These are phyloP conservation scores for Ogataea trehaloabstinens DNA, from an alignment of 805 yeast genomes.

Conservation along the genomic window DNA sequence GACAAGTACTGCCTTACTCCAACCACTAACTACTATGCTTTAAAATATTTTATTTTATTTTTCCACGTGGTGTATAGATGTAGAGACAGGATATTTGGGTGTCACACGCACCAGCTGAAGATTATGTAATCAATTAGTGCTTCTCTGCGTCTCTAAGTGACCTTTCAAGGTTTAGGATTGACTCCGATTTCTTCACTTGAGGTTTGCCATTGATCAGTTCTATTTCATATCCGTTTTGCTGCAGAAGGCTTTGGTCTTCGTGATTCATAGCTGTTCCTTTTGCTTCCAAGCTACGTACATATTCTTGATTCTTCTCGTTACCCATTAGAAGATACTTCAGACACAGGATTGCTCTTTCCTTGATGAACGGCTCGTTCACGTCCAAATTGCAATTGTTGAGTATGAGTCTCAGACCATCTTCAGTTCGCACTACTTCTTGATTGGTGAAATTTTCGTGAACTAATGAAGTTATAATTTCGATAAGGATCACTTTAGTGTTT, in stretches of 20 bases:
- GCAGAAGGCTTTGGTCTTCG: conserved; percentile 41
- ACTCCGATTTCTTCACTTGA: conserved; percentile 37
- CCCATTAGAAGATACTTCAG: conserved; percentile 62
- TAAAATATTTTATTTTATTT: conserved; percentile 1
- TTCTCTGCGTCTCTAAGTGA: not conserved
- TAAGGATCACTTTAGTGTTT: conserved; percentile 58
- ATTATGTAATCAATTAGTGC: too few species aligned
- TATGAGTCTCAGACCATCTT: conserved; percentile 68
- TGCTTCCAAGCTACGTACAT: conserved; percentile 79
- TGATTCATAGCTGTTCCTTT: conserved; percentile 58
- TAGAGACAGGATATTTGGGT: conserved; percentile 1
- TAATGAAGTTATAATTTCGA: conserved; percentile 64
- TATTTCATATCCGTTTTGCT: conserved; percentile 75
- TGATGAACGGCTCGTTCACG: conserved; percentile 81
- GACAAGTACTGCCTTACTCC: not conserved
- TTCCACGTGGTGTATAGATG: too few species aligned
- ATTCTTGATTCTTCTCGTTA: conserved; percentile 68
- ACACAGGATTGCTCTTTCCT: conserved; percentile 82
- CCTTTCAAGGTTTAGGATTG: not conserved
- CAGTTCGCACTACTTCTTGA: conserved; percentile 66
- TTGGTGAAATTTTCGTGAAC: conserved; percentile 48
- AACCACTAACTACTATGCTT: too few species aligned
- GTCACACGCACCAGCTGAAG: too few species aligned
- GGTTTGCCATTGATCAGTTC: conserved; percentile 72
- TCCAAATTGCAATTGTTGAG: conserved; percentile 84